Base-by-base conservation (phyloP, 805 yeast genomes). In the Zygosaccharomyces bailii region DNA sequence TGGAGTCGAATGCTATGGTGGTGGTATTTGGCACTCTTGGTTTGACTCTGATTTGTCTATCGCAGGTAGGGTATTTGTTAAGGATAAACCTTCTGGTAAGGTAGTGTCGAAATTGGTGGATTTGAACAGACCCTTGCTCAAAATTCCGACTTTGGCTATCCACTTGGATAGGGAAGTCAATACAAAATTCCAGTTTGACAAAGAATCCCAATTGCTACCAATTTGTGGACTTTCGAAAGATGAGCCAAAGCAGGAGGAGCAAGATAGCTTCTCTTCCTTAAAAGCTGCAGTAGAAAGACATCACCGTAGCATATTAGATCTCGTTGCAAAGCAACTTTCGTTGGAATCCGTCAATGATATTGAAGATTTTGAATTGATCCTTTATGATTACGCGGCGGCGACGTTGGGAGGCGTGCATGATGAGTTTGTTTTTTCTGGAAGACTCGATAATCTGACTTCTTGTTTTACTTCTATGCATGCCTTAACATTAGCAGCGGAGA, bases 11-110 rank as follows among this genome's bases (percentile, higher is more conserved):
- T 78, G 83, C 39, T 91, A 91, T 59, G 98, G 99, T 45, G 98
- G 98, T 27, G 93, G 96, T 40, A 81, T 90, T 44, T 93, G 97
- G 80, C 96, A 87, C 61, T 79, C 96, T 4, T 91, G 98, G 97
- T 91, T 93, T 60, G 99, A 91, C 65, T 79, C 97, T 48, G 97
- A 91, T 63, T 74, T 93, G 55, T 76, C 91, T 30, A 70, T 89
- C 48, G 98, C 97, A 6, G 99, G 99, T 11, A 74, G 98, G 53
- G 96, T 91, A 1, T 82, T 82, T 60, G 84, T 86, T 13, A 73
- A 68, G 32, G 74, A 74, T 25, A 57, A 61, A 13, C 67, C 63
- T 4, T 49, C 60, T 17, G 83, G 78, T 6, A 70, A 74, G 43
- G 73, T 68, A 45, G 76, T 78, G 39, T 77, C 96, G 2, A 80